Percentiles rank a stretch among this genome's conserved stretches.
phyloP scores from a whole-genome alignment of 805 yeast genomes.

The Jamesozyma spencerorum region DNA sequence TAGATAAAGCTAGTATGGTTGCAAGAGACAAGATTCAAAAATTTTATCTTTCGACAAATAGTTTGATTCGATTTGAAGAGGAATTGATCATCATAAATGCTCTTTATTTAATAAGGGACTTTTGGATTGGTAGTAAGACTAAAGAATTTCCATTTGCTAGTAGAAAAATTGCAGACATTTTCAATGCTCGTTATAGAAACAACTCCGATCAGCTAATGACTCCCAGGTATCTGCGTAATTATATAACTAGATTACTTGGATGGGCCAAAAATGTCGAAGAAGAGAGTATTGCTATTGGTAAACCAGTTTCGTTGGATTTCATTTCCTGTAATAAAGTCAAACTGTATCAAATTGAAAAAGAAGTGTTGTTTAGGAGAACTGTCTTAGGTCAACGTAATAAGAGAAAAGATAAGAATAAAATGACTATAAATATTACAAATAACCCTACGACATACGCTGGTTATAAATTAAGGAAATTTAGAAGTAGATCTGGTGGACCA shows the following conservation, averaged over 20 bases:
- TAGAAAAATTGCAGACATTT: background rate
- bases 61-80: background rate
- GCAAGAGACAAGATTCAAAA: background rate
- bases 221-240: background rate
- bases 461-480: too few species aligned
- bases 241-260: background rate
- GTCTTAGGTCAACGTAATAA: too few species aligned
- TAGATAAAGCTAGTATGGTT: too few species aligned
- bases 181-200: background rate
- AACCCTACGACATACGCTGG: too few species aligned
- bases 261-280: background rate
- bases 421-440: too few species aligned
- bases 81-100: background rate
- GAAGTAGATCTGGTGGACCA: too few species aligned
- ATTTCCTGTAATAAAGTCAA: background rate
- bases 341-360: background rate
- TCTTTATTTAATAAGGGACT: background rate
- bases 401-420: too few species aligned
- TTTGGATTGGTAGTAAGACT: background rate
- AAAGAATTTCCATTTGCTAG: background rate
- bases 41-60: background rate
- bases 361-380: background rate
- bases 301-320: background rate
- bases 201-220: background rate
- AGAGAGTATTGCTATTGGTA: background rate